phyloP scores from a whole-genome alignment of 2,329 filamentous ascomycete species.

The Cladosporium cucumerinum region DNA sequence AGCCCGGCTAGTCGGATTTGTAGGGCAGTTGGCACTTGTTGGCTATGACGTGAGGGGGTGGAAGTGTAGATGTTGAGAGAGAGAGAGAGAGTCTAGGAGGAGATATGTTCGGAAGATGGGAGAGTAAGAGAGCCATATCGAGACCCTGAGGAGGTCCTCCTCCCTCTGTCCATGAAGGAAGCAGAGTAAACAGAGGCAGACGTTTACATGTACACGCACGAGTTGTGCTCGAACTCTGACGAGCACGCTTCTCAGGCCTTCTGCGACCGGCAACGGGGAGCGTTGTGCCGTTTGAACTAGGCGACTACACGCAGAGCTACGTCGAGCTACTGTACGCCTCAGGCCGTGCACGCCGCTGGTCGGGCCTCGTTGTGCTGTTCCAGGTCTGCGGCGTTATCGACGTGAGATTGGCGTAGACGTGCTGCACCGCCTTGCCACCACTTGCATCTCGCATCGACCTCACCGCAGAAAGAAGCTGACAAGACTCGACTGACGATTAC shows the following conservation, averaged over 20 bases:
- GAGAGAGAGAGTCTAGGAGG: background rate
- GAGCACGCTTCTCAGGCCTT: background rate
- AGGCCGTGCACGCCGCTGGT: background rate
- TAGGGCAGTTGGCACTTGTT: background rate
- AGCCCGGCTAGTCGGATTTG: background rate
- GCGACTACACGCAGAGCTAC: background rate
- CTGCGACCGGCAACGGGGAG: slow-evolving; percentile 2
- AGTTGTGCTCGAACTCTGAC: background rate
- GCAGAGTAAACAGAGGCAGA: background rate
- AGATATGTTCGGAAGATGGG: background rate
- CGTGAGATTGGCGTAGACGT: background rate
- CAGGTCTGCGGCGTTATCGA: background rate
- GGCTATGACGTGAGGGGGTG: background rate
- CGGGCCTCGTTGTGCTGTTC: background rate
- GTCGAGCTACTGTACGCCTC: background rate
- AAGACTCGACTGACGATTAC: no score
- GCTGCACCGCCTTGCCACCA: background rate
- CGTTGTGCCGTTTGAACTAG: background rate
- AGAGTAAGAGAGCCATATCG: background rate
- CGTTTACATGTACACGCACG: background rate
- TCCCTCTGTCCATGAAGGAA: background rate
- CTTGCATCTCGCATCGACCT: background rate
- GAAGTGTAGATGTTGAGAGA: background rate
- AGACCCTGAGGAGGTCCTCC: background rate
- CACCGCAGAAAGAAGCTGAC: background rate